Conservation (phyloP, 148 eudicot genomes). For the Rhododendron griersonianum region DNA sequence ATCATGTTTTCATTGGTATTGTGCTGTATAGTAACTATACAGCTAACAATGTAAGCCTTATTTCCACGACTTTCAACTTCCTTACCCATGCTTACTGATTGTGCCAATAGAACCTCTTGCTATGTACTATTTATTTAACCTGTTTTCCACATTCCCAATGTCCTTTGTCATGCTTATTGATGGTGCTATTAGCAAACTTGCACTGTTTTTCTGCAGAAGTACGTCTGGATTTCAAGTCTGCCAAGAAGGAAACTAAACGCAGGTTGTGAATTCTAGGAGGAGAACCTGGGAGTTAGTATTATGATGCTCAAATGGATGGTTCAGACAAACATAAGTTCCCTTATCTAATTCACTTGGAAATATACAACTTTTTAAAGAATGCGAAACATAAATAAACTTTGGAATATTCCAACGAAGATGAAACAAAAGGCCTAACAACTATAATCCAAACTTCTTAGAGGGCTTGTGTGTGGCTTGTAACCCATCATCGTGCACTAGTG, state of each 20-base stretch:
- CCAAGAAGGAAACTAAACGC: background rate
- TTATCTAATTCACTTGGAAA: background rate
- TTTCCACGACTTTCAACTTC: background rate
- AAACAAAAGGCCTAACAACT: background rate
- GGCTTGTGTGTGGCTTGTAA: background rate
- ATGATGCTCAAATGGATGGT: background rate
- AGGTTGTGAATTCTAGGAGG: background rate
- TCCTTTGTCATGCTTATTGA: conserved; percentile 3
- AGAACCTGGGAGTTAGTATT: background rate
- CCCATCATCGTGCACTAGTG: background rate
- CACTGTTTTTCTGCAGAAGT: conserved; percentile 23
- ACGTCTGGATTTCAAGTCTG: background rate
- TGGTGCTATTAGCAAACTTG: background rate
- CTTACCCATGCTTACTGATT: background rate
- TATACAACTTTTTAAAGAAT: background rate
- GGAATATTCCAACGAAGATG: background rate
- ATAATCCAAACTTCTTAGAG: background rate
- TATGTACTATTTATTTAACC: background rate
- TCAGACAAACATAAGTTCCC: background rate
- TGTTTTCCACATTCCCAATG: background rate
- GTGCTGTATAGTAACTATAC: background rate
- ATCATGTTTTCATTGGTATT: background rate
- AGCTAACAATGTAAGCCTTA: background rate
- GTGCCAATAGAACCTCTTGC: background rate
- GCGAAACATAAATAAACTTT: background rate